Percentiles rank a stretch among this genome's conserved stretches.
phyloP scores from a whole-genome alignment of 345 rosid genomes.

The Euphorbia pulcherrima region DNA sequence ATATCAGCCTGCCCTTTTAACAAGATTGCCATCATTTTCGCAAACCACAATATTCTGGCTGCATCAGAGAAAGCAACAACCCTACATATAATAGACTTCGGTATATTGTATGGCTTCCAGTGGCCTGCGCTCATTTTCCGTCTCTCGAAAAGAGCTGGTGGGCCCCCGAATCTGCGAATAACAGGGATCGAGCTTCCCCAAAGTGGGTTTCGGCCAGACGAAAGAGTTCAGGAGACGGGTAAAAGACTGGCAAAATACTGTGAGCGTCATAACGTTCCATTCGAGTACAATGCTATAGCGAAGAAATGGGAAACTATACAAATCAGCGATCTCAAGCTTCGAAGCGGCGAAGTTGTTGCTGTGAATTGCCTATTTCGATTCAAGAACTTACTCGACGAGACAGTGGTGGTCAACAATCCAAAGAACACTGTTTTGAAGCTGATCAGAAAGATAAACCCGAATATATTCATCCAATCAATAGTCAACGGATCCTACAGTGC shows the following conservation, averaged over 20 bases:
- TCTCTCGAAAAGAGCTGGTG: conserved; percentile 23
- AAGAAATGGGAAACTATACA: conserved; percentile 34
- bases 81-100: conserved; percentile 31
- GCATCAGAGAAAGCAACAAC: conserved; percentile 20
- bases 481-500: conserved; percentile 26
- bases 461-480: conserved; percentile 20
- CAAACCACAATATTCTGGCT: conserved; percentile 20
- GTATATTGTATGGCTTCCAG: conserved; percentile 33
- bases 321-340: conserved; percentile 26
- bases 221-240: conserved; percentile 32
- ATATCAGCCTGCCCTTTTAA: conserved; percentile 28
- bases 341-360: conserved; percentile 20
- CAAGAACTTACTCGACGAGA: conserved; percentile 30
- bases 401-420: conserved; percentile 24
- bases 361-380: conserved; percentile 24
- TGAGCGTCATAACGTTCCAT: conserved; percentile 32
- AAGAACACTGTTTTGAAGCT: conserved; percentile 24
- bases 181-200: conserved; percentile 40
- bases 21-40: conserved; percentile 24
- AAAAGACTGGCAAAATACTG: conserved; percentile 28
- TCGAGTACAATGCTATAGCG: conserved; percentile 33
- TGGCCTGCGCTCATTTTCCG: conserved; percentile 35
- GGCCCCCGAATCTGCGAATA: conserved; percentile 33
- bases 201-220: conserved; percentile 30
- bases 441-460: conserved; percentile 30